Evolutionary conservation across 2,329 filamentous ascomycete species (phyloP), one percentile per base, ranked within the genome.

Genomic region (Nothophaeocryptopus gaeumannii): DNA sequence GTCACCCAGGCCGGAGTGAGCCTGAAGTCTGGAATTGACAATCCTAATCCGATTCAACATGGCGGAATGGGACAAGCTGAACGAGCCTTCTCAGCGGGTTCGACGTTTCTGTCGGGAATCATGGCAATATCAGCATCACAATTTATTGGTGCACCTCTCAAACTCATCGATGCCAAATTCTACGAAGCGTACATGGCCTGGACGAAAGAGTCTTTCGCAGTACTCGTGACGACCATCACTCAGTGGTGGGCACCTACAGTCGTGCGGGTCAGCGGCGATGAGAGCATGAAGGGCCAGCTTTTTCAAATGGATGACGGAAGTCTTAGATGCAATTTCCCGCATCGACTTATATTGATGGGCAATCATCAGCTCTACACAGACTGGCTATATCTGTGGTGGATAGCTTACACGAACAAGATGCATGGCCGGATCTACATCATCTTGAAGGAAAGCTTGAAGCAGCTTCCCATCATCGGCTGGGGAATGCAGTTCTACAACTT

Each of bases 341-440:
- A 93, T 64, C 81, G 89, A 41, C 74, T 95, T 64, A 79, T 95
- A 20, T 74, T 95, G 71, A 88, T 95, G 67, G 89, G 89, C 20
- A 95, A 95, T 66, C 89, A 95, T 65, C 63, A 91, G 60, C 84
- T 95, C 45, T 95, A 95, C 66, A 92, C 89, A 8, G 89, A 95
- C 71, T 95, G 89, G 89, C 72, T 95, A 8, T 95, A 95, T 66
- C 79, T 95, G 7, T 95, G 89, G 89, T 95, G 89, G 89, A 84
- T 89, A 20, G 88, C 84, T n/a, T 95, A 95, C 63, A 89, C 87
- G 20, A 87, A 86, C 50, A 78, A 80, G 45, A 89, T 89, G 81
- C 87, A 93, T 62, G 89, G 90, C 9, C 86, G 89, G 65, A 78
- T 95, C 63, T 95, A 89, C 73, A 95, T 95, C 66, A 92, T 95